These are phyloP conservation scores for Neltuma alba DNA, from an alignment of 306 rosid species.

Conservation along the genomic window DNA sequence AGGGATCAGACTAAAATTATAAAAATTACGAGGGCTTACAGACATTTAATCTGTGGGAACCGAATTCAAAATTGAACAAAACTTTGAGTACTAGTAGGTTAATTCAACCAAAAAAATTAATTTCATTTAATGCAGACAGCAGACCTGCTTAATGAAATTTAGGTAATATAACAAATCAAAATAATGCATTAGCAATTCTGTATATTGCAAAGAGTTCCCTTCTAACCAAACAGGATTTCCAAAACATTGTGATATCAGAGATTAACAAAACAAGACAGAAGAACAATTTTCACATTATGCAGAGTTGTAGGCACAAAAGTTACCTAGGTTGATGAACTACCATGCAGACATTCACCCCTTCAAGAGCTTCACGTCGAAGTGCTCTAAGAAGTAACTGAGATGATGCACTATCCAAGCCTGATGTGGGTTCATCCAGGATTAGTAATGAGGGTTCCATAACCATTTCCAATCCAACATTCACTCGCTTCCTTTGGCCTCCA, in stretches of 20 bases:
- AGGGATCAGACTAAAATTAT: not conserved
- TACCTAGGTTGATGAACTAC: conserved; percentile 99
- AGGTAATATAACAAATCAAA: not conserved
- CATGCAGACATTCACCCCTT: conserved; percentile 92
- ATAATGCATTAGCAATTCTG: not conserved
- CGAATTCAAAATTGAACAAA: not conserved
- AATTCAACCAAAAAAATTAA: not conserved
- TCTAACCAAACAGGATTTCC: not conserved
- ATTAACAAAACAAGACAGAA: not conserved
- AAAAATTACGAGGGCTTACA: not conserved
- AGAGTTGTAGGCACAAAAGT: conserved; percentile 27
- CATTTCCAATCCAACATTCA: conserved; percentile 98
- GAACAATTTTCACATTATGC: conserved; percentile 12
- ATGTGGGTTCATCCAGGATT: conserved; percentile 96
- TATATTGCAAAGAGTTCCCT: not conserved
- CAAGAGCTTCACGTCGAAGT: conserved; percentile 93
- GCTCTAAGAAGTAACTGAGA: conserved; percentile 94
- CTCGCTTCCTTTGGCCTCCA: conserved; percentile 99
- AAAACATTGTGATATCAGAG: not conserved
- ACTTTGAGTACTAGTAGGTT: not conserved
- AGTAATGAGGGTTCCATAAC: conserved; percentile 98
- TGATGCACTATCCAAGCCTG: conserved; percentile 98
- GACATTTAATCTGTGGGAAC: not conserved
- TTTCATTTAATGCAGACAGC: not conserved
- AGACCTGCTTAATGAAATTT: not conserved